A percentile compares a stretch with the other conserved stretches of the same genome.
Evolutionary conservation across 306 rosid genomes (phyloP).

Genomic region (Cyclanthera cordifolia): DNA sequence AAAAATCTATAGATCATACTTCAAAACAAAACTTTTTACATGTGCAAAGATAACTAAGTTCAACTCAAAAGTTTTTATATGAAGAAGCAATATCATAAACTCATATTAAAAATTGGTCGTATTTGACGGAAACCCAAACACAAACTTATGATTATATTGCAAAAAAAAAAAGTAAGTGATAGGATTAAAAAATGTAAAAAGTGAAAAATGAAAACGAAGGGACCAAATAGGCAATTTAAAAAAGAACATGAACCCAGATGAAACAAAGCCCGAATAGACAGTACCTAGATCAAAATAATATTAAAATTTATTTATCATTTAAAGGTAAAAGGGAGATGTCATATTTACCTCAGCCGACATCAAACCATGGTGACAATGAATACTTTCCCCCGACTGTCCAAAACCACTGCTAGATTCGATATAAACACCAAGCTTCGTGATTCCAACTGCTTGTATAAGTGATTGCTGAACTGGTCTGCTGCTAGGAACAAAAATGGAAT

Average conservation of each 20-base stretch:
- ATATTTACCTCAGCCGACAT: slow-evolving; percentile 82
- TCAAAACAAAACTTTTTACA: neutral
- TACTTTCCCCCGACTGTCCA: slow-evolving; percentile 67
- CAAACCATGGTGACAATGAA: slow-evolving; percentile 88
- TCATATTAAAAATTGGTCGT: neutral
- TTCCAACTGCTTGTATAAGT: slow-evolving; percentile 80
- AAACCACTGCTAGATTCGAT: slow-evolving; percentile 92
- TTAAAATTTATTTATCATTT: neutral
- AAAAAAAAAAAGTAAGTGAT: too few species aligned
- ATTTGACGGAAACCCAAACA: too few species aligned
- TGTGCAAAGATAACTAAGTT: neutral
- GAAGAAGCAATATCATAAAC: neutral
- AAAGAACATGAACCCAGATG: too few species aligned
- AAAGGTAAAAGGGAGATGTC: neutral
- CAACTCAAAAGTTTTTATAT: neutral
- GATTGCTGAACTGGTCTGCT: slow-evolving; percentile 44
- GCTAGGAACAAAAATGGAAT: slow-evolving; percentile 68
- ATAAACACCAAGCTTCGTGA: slow-evolving; percentile 73
- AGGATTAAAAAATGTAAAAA: too few species aligned
- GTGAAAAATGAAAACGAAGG: too few species aligned
- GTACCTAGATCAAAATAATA: too few species aligned
- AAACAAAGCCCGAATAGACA: too few species aligned
- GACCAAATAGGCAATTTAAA: too few species aligned
- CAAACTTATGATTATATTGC: too few species aligned
- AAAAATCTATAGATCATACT: neutral